phyloP scores from a whole-genome alignment of 352 stramenopile genomes.

The Globisporangium abappressorium region DNA sequence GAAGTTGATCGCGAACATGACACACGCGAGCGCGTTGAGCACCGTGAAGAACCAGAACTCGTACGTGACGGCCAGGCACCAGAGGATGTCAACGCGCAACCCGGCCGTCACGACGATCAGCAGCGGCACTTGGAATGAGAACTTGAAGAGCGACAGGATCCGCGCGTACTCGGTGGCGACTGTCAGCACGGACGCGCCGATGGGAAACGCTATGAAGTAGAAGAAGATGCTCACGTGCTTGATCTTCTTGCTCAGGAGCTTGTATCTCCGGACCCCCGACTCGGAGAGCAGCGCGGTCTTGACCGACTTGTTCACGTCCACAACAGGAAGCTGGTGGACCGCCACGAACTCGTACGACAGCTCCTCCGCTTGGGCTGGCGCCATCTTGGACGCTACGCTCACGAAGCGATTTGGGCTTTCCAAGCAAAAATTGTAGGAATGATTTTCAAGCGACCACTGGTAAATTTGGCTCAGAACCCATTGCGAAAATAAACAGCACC shows the following conservation, averaged over 20 bases:
- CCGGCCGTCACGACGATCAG: not conserved
- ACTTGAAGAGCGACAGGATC: constrained; percentile 3
- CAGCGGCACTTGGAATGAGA: not conserved
- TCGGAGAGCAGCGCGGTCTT: constrained; percentile 6
- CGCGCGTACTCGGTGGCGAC: constrained; percentile 5
- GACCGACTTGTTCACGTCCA: constrained; percentile 2
- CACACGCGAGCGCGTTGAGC: constrained; percentile 14
- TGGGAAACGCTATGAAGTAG: constrained; percentile 4
- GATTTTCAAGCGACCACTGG: not conserved
- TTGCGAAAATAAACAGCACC: not conserved
- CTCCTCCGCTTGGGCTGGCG: not conserved
- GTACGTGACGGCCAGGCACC: constrained; percentile 21
- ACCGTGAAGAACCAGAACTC: constrained; percentile 41
- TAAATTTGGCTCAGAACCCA: not conserved
- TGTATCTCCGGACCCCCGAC: not conserved
- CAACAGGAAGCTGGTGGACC: not conserved
- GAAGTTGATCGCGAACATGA: constrained; percentile 19
- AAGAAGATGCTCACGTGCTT: constrained; percentile 1
- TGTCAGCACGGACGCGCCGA: constrained; percentile 3
- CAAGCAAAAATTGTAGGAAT: not conserved
- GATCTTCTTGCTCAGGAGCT: not conserved
- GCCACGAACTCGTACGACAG: not conserved
- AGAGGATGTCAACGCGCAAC: not conserved
- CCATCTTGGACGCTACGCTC: not conserved
- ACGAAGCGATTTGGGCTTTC: not conserved